Base-by-base conservation (phyloP, 768 basidiomycete genomes). In the Suillus americanus region DNA sequence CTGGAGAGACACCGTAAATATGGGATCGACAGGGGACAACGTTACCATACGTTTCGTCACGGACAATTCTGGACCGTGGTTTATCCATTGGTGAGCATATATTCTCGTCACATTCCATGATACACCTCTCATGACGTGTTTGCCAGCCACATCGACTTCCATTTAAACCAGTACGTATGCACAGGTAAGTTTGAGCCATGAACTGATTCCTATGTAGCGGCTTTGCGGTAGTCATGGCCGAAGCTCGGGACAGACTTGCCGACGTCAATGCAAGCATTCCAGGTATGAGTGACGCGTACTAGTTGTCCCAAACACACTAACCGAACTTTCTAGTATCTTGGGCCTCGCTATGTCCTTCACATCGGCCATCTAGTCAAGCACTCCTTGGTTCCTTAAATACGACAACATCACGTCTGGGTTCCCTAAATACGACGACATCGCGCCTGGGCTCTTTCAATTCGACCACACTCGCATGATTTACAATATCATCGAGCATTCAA, bases 21-120 rank as follows among this genome's bases (percentile, higher is more conserved):
- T 74, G 68, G 74, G 76, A n/a, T 69, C 65, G 2, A 68, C 82
- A 73, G 64, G 63, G 0, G 73, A 83, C 72, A 75, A 83, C 69
- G 82, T 84, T 35, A 83, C 83, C 3, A 77, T 91, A 60, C 82
- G 88, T 41, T 90, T 88, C 74, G 70, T 76, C 30, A 88, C 88
- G 3, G 83, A 90, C 69, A 90, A 90, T 73, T 81, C 88, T 4
- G 89, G 89, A 13, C 83, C 84, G 3, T 88, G 86, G 84, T 77
- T 83, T 67, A 65, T 83, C 37, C 83, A 83, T 66, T 83, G 76
- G 75, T 73, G 43, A 61, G 70, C 43, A 57, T 10, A 23, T 10
- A 14, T 48, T 51, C 23, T 41, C 7, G n/a, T 16, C 14, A 38
- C 12, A 38, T 60, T 33, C 28, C 53, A 5, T 25, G 18, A 10